A percentile compares a stretch with the other conserved stretches of the same genome.
These are phyloP conservation scores for Pyrus hybrid DNA, from an alignment of 331 rosid genomes.

Conservation along the genomic window DNA sequence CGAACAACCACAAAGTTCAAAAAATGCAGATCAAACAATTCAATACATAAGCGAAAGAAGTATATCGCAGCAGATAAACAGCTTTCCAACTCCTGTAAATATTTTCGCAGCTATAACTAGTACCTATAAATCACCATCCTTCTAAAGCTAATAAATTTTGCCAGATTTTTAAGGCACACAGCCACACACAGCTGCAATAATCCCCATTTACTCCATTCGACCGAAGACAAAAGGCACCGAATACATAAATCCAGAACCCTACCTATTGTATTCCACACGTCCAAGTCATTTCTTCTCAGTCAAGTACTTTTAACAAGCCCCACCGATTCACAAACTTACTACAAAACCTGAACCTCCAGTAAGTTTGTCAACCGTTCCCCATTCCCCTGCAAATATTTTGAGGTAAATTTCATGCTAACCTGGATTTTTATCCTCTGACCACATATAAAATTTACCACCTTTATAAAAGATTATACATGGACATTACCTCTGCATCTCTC, in stretches of 20 bases:
- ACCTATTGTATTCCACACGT: slow-evolving; percentile 13
- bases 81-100: not conserved
- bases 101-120: not conserved
- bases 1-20: not conserved
- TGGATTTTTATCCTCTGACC: not conserved
- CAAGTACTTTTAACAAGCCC: slow-evolving; percentile 19
- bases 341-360: slow-evolving; percentile 5
- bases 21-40: not conserved
- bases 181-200: not conserved
- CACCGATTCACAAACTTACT: slow-evolving; percentile 15
- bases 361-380: slow-evolving; percentile 14
- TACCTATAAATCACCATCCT: not conserved
- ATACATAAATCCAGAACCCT: slow-evolving; percentile 18
- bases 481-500: not conserved
- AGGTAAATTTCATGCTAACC: not conserved
- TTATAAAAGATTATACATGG: not conserved
- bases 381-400: slow-evolving; percentile 19
- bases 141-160: not conserved
- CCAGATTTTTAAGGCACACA: not conserved
- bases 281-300: slow-evolving; percentile 24
- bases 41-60: not conserved
- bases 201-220: not conserved
- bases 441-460: not conserved
- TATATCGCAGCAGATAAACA: not conserved
- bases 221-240: slow-evolving; percentile 12